Percentiles rank a stretch among this genome's conserved stretches.
phyloP scores from a whole-genome alignment of 768 basidiomycete genomes.

The Mycena leptocephala region DNA sequence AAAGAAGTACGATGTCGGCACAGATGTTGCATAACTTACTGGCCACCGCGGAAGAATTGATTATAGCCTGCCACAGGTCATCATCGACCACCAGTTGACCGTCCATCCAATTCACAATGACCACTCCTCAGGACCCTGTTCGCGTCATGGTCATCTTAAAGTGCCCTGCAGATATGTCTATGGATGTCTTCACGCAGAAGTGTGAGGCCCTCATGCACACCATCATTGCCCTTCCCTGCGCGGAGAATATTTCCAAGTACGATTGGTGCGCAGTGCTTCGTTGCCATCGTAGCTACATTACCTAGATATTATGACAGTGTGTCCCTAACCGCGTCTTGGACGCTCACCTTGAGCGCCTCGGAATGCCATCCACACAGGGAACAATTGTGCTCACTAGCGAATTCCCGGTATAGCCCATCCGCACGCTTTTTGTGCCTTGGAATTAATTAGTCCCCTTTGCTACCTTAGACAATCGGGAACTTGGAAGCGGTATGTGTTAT shows the following conservation, averaged over 20 bases:
- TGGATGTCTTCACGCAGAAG: not conserved
- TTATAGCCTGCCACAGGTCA: too few relatives aligned
- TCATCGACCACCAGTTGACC: too few relatives aligned
- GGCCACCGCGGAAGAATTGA: too few relatives aligned
- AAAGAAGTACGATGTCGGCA: too few relatives aligned
- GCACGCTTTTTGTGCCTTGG: too few relatives aligned
- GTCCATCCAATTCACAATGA: too few relatives aligned
- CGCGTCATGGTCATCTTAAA: not conserved
- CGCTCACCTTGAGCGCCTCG: conserved; percentile 1
- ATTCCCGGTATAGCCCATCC: not conserved
- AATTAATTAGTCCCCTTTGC: not conserved
- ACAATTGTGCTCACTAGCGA: not conserved
- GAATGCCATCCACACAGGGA: not conserved
- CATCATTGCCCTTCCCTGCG: not conserved
- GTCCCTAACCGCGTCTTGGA: not conserved
- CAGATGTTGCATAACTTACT: too few relatives aligned
- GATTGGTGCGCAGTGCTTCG: not conserved
- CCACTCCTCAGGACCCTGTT: not conserved
- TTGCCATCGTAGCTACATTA: not conserved
- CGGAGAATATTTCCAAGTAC: not conserved
- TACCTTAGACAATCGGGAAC: not conserved
- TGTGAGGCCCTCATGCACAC: not conserved
- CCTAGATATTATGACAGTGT: not conserved
- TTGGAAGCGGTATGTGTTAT: not conserved
- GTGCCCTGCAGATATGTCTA: not conserved